A percentile compares a stretch with the other conserved stretches of the same genome.
These are phyloP conservation scores for Xylaria curta DNA, from an alignment of 495 filamentous ascomycete genomes.

Conservation along the genomic window DNA sequence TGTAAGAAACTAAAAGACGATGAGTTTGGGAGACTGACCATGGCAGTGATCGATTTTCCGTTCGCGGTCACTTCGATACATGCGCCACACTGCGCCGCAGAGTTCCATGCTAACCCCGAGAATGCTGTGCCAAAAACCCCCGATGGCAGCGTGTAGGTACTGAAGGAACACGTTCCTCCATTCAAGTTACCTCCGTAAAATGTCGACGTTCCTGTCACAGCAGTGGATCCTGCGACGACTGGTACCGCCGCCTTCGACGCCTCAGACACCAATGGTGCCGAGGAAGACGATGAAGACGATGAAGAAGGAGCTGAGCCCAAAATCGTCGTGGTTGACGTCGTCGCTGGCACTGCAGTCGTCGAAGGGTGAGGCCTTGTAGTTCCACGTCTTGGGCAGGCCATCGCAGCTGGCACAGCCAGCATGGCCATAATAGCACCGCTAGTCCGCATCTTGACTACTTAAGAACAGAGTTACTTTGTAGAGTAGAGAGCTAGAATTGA, in stretches of 20 bases:
- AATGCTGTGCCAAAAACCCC: conserved; percentile 62
- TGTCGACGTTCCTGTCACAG: conserved; percentile 50
- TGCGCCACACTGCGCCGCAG: conserved; percentile 60
- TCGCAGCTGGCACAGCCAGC: conserved; percentile 18
- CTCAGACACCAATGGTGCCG: no score
- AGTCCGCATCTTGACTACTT: conserved; percentile 6
- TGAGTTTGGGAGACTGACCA: conserved; percentile 50
- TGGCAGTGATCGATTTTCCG: conserved; percentile 66
- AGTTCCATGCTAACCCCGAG: conserved; percentile 57
- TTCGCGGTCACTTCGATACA: conserved; percentile 62
- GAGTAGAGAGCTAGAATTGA: background rate
- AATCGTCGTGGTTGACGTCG: conserved; percentile 45
- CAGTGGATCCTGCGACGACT: background rate
- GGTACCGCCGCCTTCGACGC: no score
- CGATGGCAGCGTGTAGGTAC: conserved; percentile 62
- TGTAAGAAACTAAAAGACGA: conserved; percentile 1
- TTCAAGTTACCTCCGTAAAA: conserved; percentile 65
- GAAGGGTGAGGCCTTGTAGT: background rate
- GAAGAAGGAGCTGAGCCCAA: no score
- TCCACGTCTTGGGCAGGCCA: conserved; percentile 8
- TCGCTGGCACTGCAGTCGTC: conserved; percentile 36
- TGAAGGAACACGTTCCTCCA: conserved; percentile 65
- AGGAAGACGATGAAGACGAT: no score
- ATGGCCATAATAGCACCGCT: background rate
- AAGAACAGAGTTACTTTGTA: background rate